A percentile compares a stretch with the other conserved stretches of the same genome.
phyloP scores from a whole-genome alignment of 164 flowering plant species.

The Tetrastigma voinierianum region DNA sequence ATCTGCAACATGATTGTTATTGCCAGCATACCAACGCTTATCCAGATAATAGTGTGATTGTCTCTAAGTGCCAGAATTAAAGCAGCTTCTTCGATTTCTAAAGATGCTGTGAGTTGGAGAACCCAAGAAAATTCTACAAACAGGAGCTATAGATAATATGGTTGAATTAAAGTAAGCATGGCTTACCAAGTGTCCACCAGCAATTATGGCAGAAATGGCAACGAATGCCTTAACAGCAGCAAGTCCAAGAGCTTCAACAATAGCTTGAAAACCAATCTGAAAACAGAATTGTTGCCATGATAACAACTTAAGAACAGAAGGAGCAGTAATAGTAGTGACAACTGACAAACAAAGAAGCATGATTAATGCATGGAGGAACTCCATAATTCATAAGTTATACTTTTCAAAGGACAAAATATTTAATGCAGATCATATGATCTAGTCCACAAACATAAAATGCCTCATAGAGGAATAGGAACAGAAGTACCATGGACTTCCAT shows the following conservation, averaged over 20 bases:
- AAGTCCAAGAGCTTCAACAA: slow-evolving; percentile 98
- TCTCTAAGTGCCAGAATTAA: no score
- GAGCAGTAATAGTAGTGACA: slow-evolving; percentile 9
- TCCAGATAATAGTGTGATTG: no score
- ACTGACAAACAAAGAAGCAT: not conserved
- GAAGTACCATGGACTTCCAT: no score
- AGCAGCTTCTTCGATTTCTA: no score
- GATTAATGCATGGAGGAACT: not conserved
- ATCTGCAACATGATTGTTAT: no score
- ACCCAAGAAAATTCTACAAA: not conserved
- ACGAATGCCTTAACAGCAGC: slow-evolving; percentile 97
- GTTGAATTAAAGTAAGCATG: not conserved
- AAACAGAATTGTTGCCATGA: slow-evolving; percentile 1
- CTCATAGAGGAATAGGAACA: not conserved
- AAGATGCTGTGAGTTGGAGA: no score
- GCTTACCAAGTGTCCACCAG: slow-evolving; percentile 99
- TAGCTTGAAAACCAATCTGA: slow-evolving; percentile 97
- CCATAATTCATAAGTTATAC: not conserved
- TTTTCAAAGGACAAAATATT: not conserved
- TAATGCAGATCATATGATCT: not conserved
- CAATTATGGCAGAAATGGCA: slow-evolving; percentile 94
- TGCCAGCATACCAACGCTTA: no score
- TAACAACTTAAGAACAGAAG: not conserved
- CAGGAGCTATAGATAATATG: not conserved
- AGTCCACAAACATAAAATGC: not conserved